Base-by-base conservation (phyloP, 495 filamentous ascomycete genomes). In the Niebla homalea region DNA sequence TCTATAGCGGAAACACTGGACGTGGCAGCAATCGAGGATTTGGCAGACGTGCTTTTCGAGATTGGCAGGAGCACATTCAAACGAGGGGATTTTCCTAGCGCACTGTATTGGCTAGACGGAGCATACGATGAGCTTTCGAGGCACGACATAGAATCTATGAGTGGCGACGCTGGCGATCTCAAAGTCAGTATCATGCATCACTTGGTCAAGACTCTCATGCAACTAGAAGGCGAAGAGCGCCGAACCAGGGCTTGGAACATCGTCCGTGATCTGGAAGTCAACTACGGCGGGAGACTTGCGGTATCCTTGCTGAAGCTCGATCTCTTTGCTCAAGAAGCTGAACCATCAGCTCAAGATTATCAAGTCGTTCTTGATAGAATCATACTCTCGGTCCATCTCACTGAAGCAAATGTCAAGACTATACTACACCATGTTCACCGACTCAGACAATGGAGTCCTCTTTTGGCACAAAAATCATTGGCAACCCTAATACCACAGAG, bases 221-320 rank as follows among this genome's bases (percentile, higher is more conserved):
- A 65, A 5, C 36, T 42, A 19, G 43, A 36, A 25, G 46, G 46
- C 1, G 41, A 67, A 3, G 77, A 74, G 1, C 62, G 61, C 20
- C 55, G 69, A n/a, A 58, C 70, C 8, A 74, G 70, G 48, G 84
- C 84, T 16, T 67, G 68, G 48, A 70, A 75, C 40, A 61, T 82
- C 36, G 62, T 87, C 20, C 66, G 70, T 22, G 68, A 75, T 37
- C 64, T 89, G 44, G 75, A 80, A 49, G 65, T 70, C 19, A 75
- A 84, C 52, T 67, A 80, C 36, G 77, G 78, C 10, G 71, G 80
- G 44, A 74, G 74, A 43, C 66, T 84, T 20, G 64, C 80, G 7
- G 78, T 88, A n/a, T 66, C 75, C 2, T 61, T 89, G n/a, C 60
- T 93, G 45, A 78, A 73, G 54, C 70, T 93, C 15, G 83, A 93